Evolutionary conservation across 306 rosid species (phyloP), one percentile per base, ranked within the genome.

Genomic region (Lathyrus oleraceus): DNA sequence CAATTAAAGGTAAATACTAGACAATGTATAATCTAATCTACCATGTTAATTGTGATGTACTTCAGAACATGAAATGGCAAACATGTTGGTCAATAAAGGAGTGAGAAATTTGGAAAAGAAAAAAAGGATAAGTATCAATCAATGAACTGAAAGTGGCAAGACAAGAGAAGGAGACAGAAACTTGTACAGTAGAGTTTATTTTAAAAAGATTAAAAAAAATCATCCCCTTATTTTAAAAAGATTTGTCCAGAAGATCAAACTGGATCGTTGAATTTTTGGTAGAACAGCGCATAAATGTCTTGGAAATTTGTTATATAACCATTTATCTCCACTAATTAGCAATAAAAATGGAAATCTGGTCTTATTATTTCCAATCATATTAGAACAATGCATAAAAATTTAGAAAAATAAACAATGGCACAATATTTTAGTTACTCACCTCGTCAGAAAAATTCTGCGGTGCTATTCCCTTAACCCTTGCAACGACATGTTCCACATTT

Each of bases 391-490:
- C 17, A 47, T 10, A 49, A 38, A 23, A 49, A 23, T 48, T 47
- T 25, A 23, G 63, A 62, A 62, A 38, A 38, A 14, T 10, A 10
- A 62, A 28, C 30, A 35, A 21, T 23, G 21, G 27, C 3, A 19
- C 74, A 51, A 60, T 16, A 54, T 53, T 51, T 59, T 53, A 58
- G 73, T 51, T 76, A 61, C 83, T 86, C 82, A 94, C 98, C 90
- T 95, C 97, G 71, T 95, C 99, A 5, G 91, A 89, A 66, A 79
- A 85, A 82, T 78, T 89, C 72, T 95, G 99, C 1, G 97, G 99
- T 75, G 97, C 86, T 48, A 91, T 89, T 72, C 82, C 87, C 78
- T 74, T 87, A 73, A 95, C 81, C 74, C 97, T 89, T 68, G 70
- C 67, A 68, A 95, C 85, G 58, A 95, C 99, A 45, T 83, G 81